A percentile compares a stretch with the other conserved stretches of the same genome.
phyloP scores from a whole-genome alignment of 345 rosid species.

The Citrus sp. region DNA sequence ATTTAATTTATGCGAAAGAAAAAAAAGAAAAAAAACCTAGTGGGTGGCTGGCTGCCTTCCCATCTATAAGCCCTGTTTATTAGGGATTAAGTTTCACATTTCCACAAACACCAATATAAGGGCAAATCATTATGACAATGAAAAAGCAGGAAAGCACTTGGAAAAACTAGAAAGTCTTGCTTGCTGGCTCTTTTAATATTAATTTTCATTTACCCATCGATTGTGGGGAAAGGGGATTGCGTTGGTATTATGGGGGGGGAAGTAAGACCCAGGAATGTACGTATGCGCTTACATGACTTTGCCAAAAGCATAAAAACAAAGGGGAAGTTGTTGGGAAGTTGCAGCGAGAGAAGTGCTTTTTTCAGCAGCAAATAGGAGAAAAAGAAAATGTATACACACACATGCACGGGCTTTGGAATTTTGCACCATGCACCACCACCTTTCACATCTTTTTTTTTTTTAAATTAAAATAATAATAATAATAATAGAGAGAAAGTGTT shows the following conservation, averaged over 20 bases:
- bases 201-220: too few relatives aligned
- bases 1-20: too few relatives aligned
- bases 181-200: too few relatives aligned
- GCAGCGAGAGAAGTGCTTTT: background rate
- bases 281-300: conserved; percentile 2
- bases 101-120: too few relatives aligned
- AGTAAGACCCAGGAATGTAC: background rate
- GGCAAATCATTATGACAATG: too few relatives aligned
- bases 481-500: background rate
- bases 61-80: too few relatives aligned
- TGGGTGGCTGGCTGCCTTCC: too few relatives aligned
- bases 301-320: conserved; percentile 16
- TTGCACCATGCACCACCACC: conserved; percentile 4
- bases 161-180: too few relatives aligned
- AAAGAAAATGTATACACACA: background rate
- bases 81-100: too few relatives aligned
- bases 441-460: background rate
- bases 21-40: too few relatives aligned
- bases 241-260: background rate
- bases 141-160: too few relatives aligned
- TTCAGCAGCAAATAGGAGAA: conserved; percentile 29
- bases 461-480: background rate
- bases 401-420: conserved; percentile 13
- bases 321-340: conserved; percentile 28
- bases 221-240: too few relatives aligned